Conservation (phyloP, 352 stramenopile genomes). For the Globisporangium perplexum region DNA sequence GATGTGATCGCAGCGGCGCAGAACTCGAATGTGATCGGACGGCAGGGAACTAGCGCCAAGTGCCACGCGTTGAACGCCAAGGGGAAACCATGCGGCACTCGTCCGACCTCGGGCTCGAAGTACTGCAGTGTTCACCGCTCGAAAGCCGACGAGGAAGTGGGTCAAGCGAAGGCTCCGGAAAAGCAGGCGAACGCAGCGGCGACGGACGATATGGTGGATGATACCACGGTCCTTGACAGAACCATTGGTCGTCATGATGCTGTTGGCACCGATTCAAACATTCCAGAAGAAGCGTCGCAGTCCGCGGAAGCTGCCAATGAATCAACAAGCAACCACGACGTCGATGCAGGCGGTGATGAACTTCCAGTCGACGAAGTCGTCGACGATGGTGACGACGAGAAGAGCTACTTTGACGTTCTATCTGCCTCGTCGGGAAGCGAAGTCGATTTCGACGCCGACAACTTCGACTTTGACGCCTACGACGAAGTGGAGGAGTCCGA, state of each 20-base stretch:
- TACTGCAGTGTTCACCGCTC: conserved; percentile 38
- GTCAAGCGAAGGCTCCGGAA: neutral
- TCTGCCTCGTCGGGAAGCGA: conserved; percentile 26
- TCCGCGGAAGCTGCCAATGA: neutral
- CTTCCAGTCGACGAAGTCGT: conserved; percentile 4
- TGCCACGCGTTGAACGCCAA: conserved; percentile 34
- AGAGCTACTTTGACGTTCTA: conserved; percentile 6
- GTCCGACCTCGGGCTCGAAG: conserved; percentile 14
- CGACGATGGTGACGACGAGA: conserved; percentile 6
- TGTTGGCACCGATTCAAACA: neutral
- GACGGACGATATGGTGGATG: neutral
- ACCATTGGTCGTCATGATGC: neutral
- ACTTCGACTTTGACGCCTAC: conserved; percentile 27
- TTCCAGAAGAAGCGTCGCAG: neutral
- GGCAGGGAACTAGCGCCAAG: conserved; percentile 8
- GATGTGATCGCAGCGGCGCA: neutral
- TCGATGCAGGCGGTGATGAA: neutral
- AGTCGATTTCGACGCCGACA: conserved; percentile 35
- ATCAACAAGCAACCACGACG: neutral
- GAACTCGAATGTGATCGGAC: neutral
- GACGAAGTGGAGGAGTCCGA: conserved; percentile 79
- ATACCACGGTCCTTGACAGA: neutral
- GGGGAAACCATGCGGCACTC: conserved; percentile 35
- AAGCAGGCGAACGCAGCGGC: no score
- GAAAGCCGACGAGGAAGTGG: neutral